Evolutionary conservation across 352 stramenopile genomes (phyloP), one percentile per base, ranked within the genome.

Genomic region (Pythium dissimile): DNA sequence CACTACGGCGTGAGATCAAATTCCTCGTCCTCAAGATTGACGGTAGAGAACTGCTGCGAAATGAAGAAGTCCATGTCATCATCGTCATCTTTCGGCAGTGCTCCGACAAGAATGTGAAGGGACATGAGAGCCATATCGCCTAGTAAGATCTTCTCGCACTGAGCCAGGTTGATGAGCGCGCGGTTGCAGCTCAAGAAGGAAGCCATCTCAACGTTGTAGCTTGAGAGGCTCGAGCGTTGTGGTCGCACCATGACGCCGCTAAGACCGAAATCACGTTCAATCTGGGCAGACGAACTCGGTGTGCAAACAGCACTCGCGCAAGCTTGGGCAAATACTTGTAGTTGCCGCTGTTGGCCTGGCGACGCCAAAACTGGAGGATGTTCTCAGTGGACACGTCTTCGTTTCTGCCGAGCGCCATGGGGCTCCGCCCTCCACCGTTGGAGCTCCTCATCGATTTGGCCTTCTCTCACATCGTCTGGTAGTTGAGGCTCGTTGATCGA

Each of bases 161-260:
- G 48, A 15, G 48, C n/a, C 8, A 56, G 7, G 18, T 46, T 32
- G 18, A 56, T 23, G 48, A 37, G 41, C 3, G 20, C 18, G 4
- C 48, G 18, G 48, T 56, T 56, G 7, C 18, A 44, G 23, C 13
- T 58, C 16, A 58, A 34, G 38, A 47, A 58, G n/a, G 50, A 7
- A 16, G 7, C 24, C 50, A 58, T 58, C 15, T 58, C 50, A 7
- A 49, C 39, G 26, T 26, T 58, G 50, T 48, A 42, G 5, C 18
- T 3, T 6, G 24, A 15, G n/a, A 58, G n/a, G n/a, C 9, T 43
- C 3, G n/a, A n/a, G 5, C 50, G 50, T 20, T 58, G 50, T 6
- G 4, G 2, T 11, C 20, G 9, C 15, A 49, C 50, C 35, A 58
- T 27, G 6, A 12, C 9, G 2, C 39, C 50, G 21, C 37, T 31